Base-by-base conservation (phyloP, 441 rosid genomes). In the Erodium trifolium region DNA sequence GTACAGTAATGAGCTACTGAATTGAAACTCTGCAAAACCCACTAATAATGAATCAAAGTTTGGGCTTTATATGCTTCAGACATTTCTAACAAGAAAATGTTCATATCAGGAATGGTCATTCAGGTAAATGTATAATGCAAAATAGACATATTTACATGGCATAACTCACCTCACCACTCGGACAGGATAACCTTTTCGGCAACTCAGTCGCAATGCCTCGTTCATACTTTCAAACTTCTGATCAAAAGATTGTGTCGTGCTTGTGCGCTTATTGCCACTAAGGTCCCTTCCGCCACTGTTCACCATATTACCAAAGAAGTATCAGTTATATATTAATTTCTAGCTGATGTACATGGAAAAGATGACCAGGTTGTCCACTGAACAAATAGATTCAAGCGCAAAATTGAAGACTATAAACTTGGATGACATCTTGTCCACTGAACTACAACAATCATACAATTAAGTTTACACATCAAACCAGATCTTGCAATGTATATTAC, bases 181-280 rank as follows among this genome's bases (percentile, higher is more conserved):
- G 31, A 93, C 90, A 29, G 94, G 96, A 43, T 91, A 88, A 0
- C 98, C 97, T 74, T 79, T 86, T 70, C 10, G 70, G 77, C 97
- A 93, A 70, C 97, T 91, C 27, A 88, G n/a, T 69, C 86, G 76
- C 7, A 91, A 77, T 31, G 98, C 91, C 75, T 82, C 89, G 57
- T 93, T 93, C 43, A 4, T 3, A 63, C 80, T 82, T 0, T 74
- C 83, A 75, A 89, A 93, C n/a, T 49, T 74, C 72, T 93, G 98
- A 59, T 91, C 94, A 70, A 77, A 91, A 0, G 96, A 83, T 68
- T 93, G 98, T 0, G 70, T 75, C 65, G 84, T 89, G 78, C 82
- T 91, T 9, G 98, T 93, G 19, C 93, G 77, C 67, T 78, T 93
- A 71, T 93, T 93, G 1, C 94, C 88, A 55, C 63, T 55, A 9